Evolutionary conservation across 2,329 filamentous ascomycete genomes (phyloP).

Genomic region (Pseudogymnoascus sp.): DNA sequence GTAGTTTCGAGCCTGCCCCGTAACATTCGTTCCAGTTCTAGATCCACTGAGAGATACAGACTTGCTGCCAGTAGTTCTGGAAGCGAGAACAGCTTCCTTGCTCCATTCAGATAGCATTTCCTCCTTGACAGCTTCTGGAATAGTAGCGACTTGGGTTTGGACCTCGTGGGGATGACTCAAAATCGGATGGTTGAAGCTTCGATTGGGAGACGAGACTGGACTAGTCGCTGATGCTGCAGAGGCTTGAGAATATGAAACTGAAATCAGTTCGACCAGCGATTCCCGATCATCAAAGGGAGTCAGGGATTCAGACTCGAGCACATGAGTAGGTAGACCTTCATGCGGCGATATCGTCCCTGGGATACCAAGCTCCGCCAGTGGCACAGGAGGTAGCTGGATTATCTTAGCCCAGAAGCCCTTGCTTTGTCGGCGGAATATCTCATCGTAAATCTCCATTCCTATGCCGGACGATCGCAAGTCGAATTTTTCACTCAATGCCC

Average conservation of each 20-base stretch:
- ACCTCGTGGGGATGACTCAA: conserved; percentile 39
- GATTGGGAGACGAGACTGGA: conserved; percentile 60
- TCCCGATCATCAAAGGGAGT: conserved; percentile 68
- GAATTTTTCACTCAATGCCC: conserved; percentile 69
- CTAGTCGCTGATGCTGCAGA: conserved; percentile 58
- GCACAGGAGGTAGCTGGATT: conserved; percentile 60
- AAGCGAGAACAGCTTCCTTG: conserved; percentile 61
- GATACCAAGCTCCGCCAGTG: conserved; percentile 52
- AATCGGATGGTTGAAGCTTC: conserved; percentile 54
- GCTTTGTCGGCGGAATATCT: conserved; percentile 65
- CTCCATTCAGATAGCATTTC: conserved; percentile 76
- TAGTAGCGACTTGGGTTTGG: conserved; percentile 39
- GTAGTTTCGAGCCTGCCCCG: conserved; percentile 41
- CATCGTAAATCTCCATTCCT: conserved; percentile 63
- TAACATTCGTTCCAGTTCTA: conserved; percentile 48
- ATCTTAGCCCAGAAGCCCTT: conserved; percentile 73
- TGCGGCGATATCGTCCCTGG: conserved; percentile 40
- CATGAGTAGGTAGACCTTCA: conserved; percentile 36
- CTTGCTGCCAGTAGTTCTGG: conserved; percentile 60
- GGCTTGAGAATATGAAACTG: conserved; percentile 58
- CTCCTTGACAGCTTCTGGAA: conserved; percentile 61
- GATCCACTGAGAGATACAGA: conserved; percentile 71
- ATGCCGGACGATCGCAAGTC: conserved; percentile 62
- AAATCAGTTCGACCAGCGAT: conserved; percentile 66
- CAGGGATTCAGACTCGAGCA: conserved; percentile 55